Evolutionary conservation across 2,329 filamentous ascomycete species (phyloP).

Genomic region (Aureobasidium lini): DNA sequence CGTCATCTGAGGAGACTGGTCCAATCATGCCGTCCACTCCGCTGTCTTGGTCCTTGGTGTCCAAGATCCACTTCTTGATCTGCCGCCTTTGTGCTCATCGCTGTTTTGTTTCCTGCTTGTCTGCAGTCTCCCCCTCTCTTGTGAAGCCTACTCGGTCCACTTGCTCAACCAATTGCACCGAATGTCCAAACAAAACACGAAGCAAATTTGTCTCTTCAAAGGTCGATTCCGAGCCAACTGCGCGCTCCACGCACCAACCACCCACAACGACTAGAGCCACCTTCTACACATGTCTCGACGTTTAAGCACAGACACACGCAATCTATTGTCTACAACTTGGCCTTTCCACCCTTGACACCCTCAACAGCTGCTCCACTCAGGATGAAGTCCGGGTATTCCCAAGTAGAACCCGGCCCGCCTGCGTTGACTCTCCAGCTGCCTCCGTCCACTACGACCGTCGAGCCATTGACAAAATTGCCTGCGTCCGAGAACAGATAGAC

Average conservation of each 20-base stretch:
- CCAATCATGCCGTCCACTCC: neutral
- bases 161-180: neutral
- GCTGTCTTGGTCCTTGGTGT: neutral
- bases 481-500: constrained; percentile 82
- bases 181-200: neutral
- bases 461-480: constrained; percentile 79
- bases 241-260: neutral
- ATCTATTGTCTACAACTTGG: constrained; percentile 39
- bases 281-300: neutral
- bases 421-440: constrained; percentile 42
- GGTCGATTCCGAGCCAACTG: neutral
- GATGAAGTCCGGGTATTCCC: constrained; percentile 53
- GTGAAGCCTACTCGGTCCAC: neutral
- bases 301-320: constrained; percentile 2
- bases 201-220: neutral
- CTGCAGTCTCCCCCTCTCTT: neutral
- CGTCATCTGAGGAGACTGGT: constrained; percentile 4
- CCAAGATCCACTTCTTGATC: neutral
- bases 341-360: constrained; percentile 54
- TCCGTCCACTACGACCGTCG: constrained; percentile 62
- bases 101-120: neutral
- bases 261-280: neutral
- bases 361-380: constrained; percentile 45
- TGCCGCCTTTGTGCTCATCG: neutral
- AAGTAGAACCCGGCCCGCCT: constrained; percentile 30